phyloP scores from a whole-genome alignment of 192 early-diverging fungal genomes.

The Umbelopsis isabellina region DNA sequence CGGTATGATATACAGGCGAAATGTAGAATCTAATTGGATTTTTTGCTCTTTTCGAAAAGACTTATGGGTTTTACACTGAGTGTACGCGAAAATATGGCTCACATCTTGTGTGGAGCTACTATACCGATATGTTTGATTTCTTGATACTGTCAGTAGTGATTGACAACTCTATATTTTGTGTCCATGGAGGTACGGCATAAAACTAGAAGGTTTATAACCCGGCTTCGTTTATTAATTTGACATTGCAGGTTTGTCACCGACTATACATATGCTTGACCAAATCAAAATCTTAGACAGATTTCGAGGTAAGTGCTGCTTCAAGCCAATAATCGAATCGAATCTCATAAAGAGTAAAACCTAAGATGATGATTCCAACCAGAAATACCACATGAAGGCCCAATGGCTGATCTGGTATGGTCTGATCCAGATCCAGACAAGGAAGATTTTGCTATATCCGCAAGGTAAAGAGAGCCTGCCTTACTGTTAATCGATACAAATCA shows the following conservation, averaged over 20 bases:
- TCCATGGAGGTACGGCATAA: conserved; percentile 79
- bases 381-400: conserved; percentile 93
- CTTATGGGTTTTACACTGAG: conserved; percentile 94
- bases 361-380: conserved; percentile 49
- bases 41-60: conserved; percentile 40
- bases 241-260: conserved; percentile 60
- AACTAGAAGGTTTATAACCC: background rate
- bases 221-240: background rate
- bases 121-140: conserved; percentile 95
- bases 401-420: conserved; percentile 94
- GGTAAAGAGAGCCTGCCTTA: conserved; percentile 34
- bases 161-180: conserved; percentile 90
- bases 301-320: conserved; percentile 52
- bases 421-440: conserved; percentile 78
- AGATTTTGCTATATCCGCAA: conserved; percentile 82
- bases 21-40: background rate
- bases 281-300: conserved; percentile 86
- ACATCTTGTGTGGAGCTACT: conserved; percentile 86
- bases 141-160: conserved; percentile 87
- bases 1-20: background rate
- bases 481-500: background rate
- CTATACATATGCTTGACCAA: conserved; percentile 85
- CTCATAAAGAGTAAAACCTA: background rate
- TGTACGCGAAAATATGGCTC: conserved; percentile 89
- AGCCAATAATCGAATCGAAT: background rate